A percentile compares a stretch with the other conserved stretches of the same genome.
Conservation (phyloP, 2,329 filamentous ascomycete species). For the Clonostachys rhizophaga region DNA sequence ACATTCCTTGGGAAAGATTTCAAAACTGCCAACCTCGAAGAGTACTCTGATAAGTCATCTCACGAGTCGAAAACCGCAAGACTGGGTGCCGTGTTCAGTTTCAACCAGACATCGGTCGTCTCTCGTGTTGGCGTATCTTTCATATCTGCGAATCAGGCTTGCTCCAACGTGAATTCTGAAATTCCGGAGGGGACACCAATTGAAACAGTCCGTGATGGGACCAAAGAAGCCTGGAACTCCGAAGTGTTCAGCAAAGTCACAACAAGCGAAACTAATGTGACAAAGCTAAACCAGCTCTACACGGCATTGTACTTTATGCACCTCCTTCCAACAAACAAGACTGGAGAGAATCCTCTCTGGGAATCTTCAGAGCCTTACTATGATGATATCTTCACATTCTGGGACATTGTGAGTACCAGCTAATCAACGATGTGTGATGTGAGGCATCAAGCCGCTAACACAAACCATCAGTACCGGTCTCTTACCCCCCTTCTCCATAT, state of each 20-base stretch:
- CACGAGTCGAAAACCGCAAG: constrained; percentile 28
- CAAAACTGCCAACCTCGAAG: constrained; percentile 17
- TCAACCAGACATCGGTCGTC: constrained; percentile 35
- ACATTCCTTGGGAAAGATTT: constrained; percentile 33
- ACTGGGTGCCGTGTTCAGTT: constrained; percentile 50
- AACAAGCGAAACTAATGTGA: constrained; percentile 37
- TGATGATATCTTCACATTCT: constrained; percentile 67
- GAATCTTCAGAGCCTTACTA: constrained; percentile 62
- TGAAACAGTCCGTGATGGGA: constrained; percentile 35
- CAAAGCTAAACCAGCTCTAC: constrained; percentile 58
- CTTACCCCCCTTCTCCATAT: constrained; percentile 62
- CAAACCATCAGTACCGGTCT: constrained; percentile 48
- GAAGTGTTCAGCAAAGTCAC: constrained; percentile 60
- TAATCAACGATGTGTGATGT: background rate
- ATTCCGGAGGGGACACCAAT: constrained; percentile 42
- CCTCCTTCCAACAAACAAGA: constrained; percentile 64
- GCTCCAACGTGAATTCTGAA: constrained; percentile 50
- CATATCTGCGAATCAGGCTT: constrained; percentile 58
- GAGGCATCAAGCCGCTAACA: background rate
- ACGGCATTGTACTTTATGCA: constrained; percentile 67
- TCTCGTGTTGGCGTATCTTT: constrained; percentile 65
- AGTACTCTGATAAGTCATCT: constrained; percentile 21
- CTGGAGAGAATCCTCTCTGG: constrained; percentile 67
- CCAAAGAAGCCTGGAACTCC: constrained; percentile 52
- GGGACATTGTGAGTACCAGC: constrained; percentile 37